These are phyloP conservation scores for Chytriomyces hyalinus DNA, from an alignment of 192 early-diverging fungal species.

Conservation along the genomic window DNA sequence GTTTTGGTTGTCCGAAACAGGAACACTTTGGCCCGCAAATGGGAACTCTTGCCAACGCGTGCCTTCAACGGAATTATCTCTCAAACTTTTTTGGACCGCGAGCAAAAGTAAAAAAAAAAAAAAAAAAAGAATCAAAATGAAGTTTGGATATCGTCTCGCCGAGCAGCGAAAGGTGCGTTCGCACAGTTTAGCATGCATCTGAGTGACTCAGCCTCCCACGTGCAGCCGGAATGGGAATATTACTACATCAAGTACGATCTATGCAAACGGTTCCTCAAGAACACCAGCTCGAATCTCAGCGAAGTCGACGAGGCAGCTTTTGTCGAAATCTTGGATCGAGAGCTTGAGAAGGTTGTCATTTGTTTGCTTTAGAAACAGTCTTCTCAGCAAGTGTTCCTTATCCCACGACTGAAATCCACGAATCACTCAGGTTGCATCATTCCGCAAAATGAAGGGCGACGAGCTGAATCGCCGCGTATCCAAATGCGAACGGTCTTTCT, in stretches of 20 bases:
- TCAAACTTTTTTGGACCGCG: too few species aligned
- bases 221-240: slow-evolving; percentile 29
- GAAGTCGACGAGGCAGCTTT: slow-evolving; percentile 86
- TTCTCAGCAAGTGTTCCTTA: too few species aligned
- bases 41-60: too few species aligned
- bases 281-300: slow-evolving; percentile 65
- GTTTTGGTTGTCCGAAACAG: too few species aligned
- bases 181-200: background rate
- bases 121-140: slow-evolving; percentile 14
- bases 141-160: slow-evolving; percentile 18
- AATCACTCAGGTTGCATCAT: slow-evolving; percentile 49
- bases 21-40: too few species aligned
- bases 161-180: slow-evolving; percentile 28
- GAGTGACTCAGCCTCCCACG: background rate
- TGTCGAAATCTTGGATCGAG: slow-evolving; percentile 84
- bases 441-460: slow-evolving; percentile 59
- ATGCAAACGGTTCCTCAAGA: slow-evolving; percentile 86
- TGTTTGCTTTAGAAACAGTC: background rate
- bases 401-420: background rate
- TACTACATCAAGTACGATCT: slow-evolving; percentile 70
- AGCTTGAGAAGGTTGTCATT: slow-evolving; percentile 81
- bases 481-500: slow-evolving; percentile 48
- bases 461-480: slow-evolving; percentile 57
- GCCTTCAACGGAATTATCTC: too few species aligned
- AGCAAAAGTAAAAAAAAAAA: too few species aligned